Evolutionary conservation across 768 basidiomycete species (phyloP), one percentile per base, ranked within the genome.

Genomic region (Russula vinacea): DNA sequence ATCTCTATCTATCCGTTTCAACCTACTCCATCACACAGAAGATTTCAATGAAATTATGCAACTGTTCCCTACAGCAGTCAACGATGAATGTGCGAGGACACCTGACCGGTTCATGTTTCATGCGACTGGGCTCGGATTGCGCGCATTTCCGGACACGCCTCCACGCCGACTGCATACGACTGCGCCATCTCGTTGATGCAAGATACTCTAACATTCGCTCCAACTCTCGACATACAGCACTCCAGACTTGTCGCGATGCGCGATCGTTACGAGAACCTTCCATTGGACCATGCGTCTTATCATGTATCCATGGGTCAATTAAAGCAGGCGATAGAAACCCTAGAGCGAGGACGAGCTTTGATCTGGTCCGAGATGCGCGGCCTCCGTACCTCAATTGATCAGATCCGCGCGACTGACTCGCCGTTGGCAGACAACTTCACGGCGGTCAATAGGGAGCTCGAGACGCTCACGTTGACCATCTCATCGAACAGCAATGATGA

Each of bases 361-460:
- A 16, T 56, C 26, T 56, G 55, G 55, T 42, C 55, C 17, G 55
- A 56, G 24, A 56, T 56, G 55, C 55, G 40, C 16, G 55, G 55
- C 14, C 55, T 56, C 22, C 55, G 55, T 42, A 19, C 55, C 9
- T 56, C 55, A 2, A 56, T 56, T 17, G 60, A 54, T 19, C 40
- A 13, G 45, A n/a, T 60, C 17, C 51, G 32, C 40, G 40, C 29
- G 5, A 17, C 13, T 0, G 16, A 54, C 42, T 22, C 42, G 3
- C 0, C 4, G 10, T 35, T 54, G 17, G 59, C 59, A 42, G 26
- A 29, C 24, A 42, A 42, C 19, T 29, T 56, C 37, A 5, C 40
- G 1, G 26, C 26, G 9, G 7, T 56, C 3, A 56, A 56, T 29
- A 17, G 26, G 10, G 39, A 56, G 0, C 39, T 42, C 26, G 55